A percentile compares a stretch with the other conserved stretches of the same genome.
Conservation (phyloP, 176 grass and related monocot genomes). For the Bromus sterilis region DNA sequence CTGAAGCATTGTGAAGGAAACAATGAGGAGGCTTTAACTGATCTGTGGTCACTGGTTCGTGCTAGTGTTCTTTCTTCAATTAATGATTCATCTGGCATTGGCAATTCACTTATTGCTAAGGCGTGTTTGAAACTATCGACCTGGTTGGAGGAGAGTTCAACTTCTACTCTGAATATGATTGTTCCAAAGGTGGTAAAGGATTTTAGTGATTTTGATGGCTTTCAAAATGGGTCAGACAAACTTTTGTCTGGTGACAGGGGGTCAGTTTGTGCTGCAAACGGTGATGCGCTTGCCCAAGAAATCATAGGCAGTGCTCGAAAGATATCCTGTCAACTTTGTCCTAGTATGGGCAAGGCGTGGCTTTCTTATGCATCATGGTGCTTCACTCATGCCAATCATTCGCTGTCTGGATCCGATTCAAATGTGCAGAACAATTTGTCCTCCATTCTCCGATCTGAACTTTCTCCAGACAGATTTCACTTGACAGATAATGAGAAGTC, state of each 20-base stretch:
- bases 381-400: slow-evolving; percentile 60
- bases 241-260: slow-evolving; percentile 25
- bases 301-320: slow-evolving; percentile 69
- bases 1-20: slow-evolving; percentile 74
- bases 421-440: slow-evolving; percentile 49
- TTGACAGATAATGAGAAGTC: slow-evolving; percentile 67
- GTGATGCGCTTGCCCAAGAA: slow-evolving; percentile 59
- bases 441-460: slow-evolving; percentile 62
- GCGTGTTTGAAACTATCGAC: slow-evolving; percentile 91
- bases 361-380: slow-evolving; percentile 97
- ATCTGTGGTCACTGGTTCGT: slow-evolving; percentile 77
- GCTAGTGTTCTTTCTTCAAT: slow-evolving; percentile 37
- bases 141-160: slow-evolving; percentile 65
- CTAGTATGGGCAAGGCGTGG: slow-evolving; percentile 82
- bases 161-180: slow-evolving; percentile 31
- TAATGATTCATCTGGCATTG: slow-evolving; percentile 34
- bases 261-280: slow-evolving; percentile 24
- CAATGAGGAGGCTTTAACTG: slow-evolving; percentile 55
- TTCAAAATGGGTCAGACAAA: slow-evolving; percentile 25
- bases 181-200: slow-evolving; percentile 58
- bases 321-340: slow-evolving; percentile 66
- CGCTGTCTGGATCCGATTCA: slow-evolving; percentile 36
- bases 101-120: slow-evolving; percentile 61
- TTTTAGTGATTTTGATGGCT: slow-evolving; percentile 31
- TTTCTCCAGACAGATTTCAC: slow-evolving; percentile 55